A percentile compares a stretch with the other conserved stretches of the same genome.
Evolutionary conservation across 176 grass and related monocot genomes (phyloP).

Genomic region (Phoenix roebelenii): DNA sequence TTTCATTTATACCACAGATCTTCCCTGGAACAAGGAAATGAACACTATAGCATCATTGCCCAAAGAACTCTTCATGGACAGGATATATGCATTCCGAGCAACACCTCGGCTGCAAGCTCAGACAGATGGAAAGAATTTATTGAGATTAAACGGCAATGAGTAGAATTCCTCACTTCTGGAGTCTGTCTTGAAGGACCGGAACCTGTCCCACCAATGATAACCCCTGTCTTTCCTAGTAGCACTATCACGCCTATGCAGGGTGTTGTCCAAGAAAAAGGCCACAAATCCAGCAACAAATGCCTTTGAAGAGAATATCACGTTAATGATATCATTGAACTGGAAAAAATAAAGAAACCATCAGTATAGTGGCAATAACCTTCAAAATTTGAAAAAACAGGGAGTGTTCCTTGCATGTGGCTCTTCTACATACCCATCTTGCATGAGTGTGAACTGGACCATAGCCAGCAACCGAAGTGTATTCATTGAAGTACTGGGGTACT

Average conservation of each 20-base stretch:
- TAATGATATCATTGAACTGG: constrained; percentile 96
- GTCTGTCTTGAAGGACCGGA: constrained; percentile 74
- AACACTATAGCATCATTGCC: constrained; percentile 19
- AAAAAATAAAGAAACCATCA: constrained; percentile 18
- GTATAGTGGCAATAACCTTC: background rate
- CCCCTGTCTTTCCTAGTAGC: constrained; percentile 69
- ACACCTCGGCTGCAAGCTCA: constrained; percentile 31
- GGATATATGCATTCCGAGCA: constrained; percentile 10
- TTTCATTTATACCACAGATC: background rate
- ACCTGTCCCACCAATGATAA: constrained; percentile 93
- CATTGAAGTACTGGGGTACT: constrained; percentile 96
- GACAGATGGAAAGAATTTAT: constrained; percentile 97
- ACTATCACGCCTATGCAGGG: constrained; percentile 43
- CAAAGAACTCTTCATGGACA: constrained; percentile 23
- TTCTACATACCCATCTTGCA: constrained; percentile 62
- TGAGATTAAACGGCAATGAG: constrained; percentile 81
- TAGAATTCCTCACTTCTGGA: constrained; percentile 87
- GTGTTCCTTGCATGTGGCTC: no score
- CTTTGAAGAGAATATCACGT: constrained; percentile 96
- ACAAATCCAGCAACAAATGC: constrained; percentile 71
- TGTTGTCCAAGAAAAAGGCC: constrained; percentile 91
- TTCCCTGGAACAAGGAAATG: constrained; percentile 5
- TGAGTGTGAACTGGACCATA: constrained; percentile 84
- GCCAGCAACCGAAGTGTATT: constrained; percentile 92
- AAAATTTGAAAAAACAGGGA: background rate